A percentile compares a stretch with the other conserved stretches of the same genome.
These are phyloP conservation scores for Debaryomyces singareniensis DNA, from an alignment of 1,139 yeast genomes.

Conservation along the genomic window DNA sequence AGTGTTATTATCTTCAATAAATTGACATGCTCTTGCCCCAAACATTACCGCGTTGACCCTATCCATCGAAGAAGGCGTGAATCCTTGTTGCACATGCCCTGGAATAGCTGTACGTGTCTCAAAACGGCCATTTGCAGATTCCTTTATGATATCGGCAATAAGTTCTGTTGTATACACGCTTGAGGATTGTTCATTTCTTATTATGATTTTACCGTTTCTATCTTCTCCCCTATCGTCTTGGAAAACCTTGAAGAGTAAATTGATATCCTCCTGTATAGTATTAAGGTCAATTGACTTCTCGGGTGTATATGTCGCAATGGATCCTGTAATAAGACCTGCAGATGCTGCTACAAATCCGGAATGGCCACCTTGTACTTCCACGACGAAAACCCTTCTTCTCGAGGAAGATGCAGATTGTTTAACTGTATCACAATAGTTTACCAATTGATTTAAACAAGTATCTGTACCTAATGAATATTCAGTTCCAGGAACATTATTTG, in stretches of 20 bases:
- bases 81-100: slow-evolving; percentile 83
- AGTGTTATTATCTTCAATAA: slow-evolving; percentile 45
- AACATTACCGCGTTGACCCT: slow-evolving; percentile 66
- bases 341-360: slow-evolving; percentile 89
- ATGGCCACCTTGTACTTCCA: slow-evolving; percentile 96
- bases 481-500: slow-evolving; percentile 97
- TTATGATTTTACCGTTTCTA: slow-evolving; percentile 69
- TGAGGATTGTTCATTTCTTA: slow-evolving; percentile 66
- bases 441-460: slow-evolving; percentile 86
- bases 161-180: slow-evolving; percentile 60
- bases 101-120: slow-evolving; percentile 77
- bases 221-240: slow-evolving; percentile 72
- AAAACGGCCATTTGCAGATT: slow-evolving; percentile 58
- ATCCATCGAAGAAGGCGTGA: slow-evolving; percentile 73
- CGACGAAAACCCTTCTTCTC: slow-evolving; percentile 90
- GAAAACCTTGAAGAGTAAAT: slow-evolving; percentile 62
- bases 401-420: slow-evolving; percentile 94
- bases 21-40: slow-evolving; percentile 64
- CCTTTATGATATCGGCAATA: slow-evolving; percentile 62
- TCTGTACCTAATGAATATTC: slow-evolving; percentile 93
- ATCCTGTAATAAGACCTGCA: slow-evolving; percentile 88
- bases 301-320: slow-evolving; percentile 89
- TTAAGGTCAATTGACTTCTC: slow-evolving; percentile 74
- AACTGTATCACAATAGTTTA: slow-evolving; percentile 88
- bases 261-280: slow-evolving; percentile 72